Base-by-base conservation (phyloP, 129 eudicot species). In the Arctium minus region DNA sequence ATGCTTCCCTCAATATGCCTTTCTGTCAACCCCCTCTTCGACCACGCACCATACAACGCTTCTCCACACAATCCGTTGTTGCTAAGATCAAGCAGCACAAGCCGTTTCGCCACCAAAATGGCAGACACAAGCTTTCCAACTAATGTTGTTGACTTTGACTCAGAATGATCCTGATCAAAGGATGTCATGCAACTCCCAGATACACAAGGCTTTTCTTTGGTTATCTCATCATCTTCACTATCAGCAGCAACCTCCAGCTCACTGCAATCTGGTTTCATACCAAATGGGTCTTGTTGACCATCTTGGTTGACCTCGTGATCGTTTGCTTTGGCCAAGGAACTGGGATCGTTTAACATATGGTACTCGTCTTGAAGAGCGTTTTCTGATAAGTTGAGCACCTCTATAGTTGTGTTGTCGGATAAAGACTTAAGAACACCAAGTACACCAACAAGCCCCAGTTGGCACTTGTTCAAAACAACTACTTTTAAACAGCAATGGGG, bases 361-460 rank as follows among this genome's bases (percentile, higher is more conserved):
- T 53, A 50, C 56, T 91, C 89, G 39, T 79, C 77, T 42, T 62
- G 76, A 38, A 56, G 29, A 22, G 87, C 86, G 65, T 96, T 96
- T 83, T 82, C 97, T 50, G 97, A 92, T 36, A 96, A 86, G 84
- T 90, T 90, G 81, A 96, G 92, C 80, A 91, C 98, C 80, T 91
- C 94, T 18, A 91, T 87, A 67, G 87, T 76, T 73, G 46, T 37
- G 82, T 91, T 90, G 53, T 67, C 81, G n/a, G 97, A 68, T 74
- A 96, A 84, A 60, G 97, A 84, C 83, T 90, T 86, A 71, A 96
- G 87, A 53, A 91, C 80, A 56, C 44, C 72, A 7, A 88, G 79
- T 75, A 96, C 65, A 32, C 91, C 88, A 78, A 15, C 22, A 32
- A 90, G 89, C 44, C 99, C 91, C 15, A 93, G 97, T 65, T 88